Percentiles rank a stretch among this genome's conserved stretches.
These are phyloP conservation scores for Trichoderma arundinaceum DNA, from an alignment of 2,329 filamentous ascomycete species.

Conservation along the genomic window DNA sequence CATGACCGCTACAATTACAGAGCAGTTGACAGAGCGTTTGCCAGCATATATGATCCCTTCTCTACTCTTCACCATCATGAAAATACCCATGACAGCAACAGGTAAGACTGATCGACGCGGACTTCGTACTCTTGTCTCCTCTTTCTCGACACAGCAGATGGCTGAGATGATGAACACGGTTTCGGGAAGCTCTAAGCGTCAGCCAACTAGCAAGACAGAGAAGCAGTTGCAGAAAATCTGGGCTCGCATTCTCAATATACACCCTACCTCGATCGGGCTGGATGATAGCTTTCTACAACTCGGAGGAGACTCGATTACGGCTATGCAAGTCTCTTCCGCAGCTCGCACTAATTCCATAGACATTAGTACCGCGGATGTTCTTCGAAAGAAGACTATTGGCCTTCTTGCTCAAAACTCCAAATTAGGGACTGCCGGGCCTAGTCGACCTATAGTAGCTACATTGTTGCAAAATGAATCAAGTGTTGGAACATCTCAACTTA, in stretches of 20 bases:
- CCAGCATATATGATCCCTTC: constrained; percentile 36
- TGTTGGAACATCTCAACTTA: neutral
- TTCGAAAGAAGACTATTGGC: constrained; percentile 29
- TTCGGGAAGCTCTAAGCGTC: neutral
- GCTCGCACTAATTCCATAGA: constrained; percentile 38
- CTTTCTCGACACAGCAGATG: neutral
- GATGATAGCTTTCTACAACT: constrained; percentile 12
- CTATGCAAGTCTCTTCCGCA: constrained; percentile 51
- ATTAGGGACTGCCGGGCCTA: neutral
- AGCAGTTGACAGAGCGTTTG: constrained; percentile 21
- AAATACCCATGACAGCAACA: constrained; percentile 32
- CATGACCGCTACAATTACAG: neutral
- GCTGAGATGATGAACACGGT: constrained; percentile 1
- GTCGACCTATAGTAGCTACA: neutral
- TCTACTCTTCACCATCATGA: constrained; percentile 29
- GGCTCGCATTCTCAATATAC: constrained; percentile 14
- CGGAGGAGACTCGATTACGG: constrained; percentile 41
- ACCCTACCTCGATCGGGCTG: neutral
- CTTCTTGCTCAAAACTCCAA: neutral
- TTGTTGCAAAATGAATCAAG: neutral
- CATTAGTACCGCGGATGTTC: constrained; percentile 26
- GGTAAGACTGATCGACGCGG: constrained; percentile 34
- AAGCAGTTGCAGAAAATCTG: constrained; percentile 3
- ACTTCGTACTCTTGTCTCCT: constrained; percentile 26
- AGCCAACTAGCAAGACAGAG: neutral